Conservation (phyloP, 2,329 filamentous ascomycete species). For the Aureobasidium lini region DNA sequence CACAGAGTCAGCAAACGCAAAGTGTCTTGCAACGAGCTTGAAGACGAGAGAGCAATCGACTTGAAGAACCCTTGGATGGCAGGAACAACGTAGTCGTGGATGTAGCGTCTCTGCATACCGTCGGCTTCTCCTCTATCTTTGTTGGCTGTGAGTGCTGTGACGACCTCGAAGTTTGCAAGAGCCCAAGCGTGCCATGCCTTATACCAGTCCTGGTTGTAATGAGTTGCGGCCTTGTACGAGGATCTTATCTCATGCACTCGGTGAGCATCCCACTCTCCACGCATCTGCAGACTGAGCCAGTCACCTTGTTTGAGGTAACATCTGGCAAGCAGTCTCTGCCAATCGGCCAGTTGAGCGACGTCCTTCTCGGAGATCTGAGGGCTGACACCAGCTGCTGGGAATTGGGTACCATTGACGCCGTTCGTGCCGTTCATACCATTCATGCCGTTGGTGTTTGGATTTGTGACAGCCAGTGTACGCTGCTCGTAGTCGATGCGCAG, state of each 20-base stretch:
- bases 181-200: slow-evolving; percentile 99
- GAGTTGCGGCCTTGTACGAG: slow-evolving; percentile 87
- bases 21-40: slow-evolving; percentile 92
- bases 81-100: slow-evolving; percentile 85
- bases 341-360: slow-evolving; percentile 45
- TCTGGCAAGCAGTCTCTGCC: slow-evolving; percentile 72
- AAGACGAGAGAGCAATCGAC: slow-evolving; percentile 84
- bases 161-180: slow-evolving; percentile 95
- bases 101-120: slow-evolving; percentile 55
- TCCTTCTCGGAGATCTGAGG: slow-evolving; percentile 29
- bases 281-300: slow-evolving; percentile 82
- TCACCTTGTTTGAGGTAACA: slow-evolving; percentile 95
- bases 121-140: slow-evolving; percentile 46
- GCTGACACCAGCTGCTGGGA: slow-evolving; percentile 21
- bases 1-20: slow-evolving; percentile 86
- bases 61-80: slow-evolving; percentile 96
- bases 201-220: slow-evolving; percentile 92
- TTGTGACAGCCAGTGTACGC: slow-evolving; percentile 27
- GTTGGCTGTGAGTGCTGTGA: slow-evolving; percentile 68
- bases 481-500: slow-evolving; percentile 52
- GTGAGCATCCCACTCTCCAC: slow-evolving; percentile 81
- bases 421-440: slow-evolving; percentile 36
- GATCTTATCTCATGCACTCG: slow-evolving; percentile 80
- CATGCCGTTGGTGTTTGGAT: slow-evolving; percentile 33
- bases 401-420: slow-evolving; percentile 32